Evolutionary conservation across 2,329 filamentous ascomycete genomes (phyloP).

Genomic region (Trichoderma simmonsii): DNA sequence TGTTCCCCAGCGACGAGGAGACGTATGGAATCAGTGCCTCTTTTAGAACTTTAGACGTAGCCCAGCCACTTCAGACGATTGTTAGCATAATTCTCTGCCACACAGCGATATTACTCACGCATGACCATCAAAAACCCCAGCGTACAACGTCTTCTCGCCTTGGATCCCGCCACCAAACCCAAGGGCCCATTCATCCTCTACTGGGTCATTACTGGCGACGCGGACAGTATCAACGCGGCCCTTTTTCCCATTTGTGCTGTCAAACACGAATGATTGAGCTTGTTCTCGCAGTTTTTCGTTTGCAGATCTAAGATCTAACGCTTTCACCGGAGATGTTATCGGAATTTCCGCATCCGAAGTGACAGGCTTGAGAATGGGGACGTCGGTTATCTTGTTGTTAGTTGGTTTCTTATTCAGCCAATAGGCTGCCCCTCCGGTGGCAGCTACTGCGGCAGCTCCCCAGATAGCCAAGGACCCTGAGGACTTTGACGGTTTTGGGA

Average conservation of each 20-base stretch:
- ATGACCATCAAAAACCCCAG: conserved; percentile 49
- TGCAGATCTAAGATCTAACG: conserved; percentile 28
- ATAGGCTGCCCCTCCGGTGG: not conserved
- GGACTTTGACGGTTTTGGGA: not conserved
- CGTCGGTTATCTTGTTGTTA: not conserved
- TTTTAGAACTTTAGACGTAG: conserved; percentile 41
- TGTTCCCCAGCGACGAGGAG: conserved; percentile 32
- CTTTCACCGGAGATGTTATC: conserved; percentile 29
- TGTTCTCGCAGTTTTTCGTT: conserved; percentile 33
- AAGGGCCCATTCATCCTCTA: conserved; percentile 37
- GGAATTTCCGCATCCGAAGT: conserved; percentile 24
- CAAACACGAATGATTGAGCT: conserved; percentile 31
- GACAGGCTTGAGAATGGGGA: conserved; percentile 14
- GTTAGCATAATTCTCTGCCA: not conserved
- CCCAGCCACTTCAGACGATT: conserved; percentile 36
- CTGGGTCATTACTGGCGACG: conserved; percentile 35
- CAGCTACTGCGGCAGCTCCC: not conserved
- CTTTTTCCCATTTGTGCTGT: conserved; percentile 22
- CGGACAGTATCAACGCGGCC: conserved; percentile 36
- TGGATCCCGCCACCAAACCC: conserved; percentile 32
- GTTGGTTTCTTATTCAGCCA: not conserved
- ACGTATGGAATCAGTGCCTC: conserved; percentile 42
- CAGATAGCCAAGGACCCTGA: not conserved
- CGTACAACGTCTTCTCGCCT: conserved; percentile 29
- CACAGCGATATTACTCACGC: conserved; percentile 34